Evolutionary conservation across 164 flowering plant species (phyloP).

Genomic region (Annona cherimola): DNA sequence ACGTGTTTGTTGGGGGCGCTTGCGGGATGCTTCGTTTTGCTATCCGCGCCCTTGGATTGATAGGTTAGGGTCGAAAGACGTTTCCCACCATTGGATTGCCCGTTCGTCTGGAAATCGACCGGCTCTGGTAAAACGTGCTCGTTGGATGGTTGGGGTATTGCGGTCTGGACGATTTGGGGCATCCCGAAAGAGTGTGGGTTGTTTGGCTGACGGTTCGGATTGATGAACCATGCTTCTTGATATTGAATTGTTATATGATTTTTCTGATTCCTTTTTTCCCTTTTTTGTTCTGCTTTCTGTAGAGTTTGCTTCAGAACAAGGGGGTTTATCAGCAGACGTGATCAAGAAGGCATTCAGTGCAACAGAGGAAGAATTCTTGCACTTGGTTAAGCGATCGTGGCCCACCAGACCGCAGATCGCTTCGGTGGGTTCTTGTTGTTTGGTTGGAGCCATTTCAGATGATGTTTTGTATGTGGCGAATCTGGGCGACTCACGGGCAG

Average conservation of each 20-base stretch:
- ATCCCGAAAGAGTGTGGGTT: too few species aligned
- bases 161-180: not conserved
- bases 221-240: not conserved
- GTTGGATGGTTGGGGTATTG: not conserved
- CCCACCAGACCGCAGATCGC: conserved; percentile 37
- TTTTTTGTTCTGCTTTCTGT: not conserved
- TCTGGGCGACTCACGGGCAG: conserved; percentile 46
- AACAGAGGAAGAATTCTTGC: conserved; percentile 39
- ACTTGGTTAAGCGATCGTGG: conserved; percentile 35
- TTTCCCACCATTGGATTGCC: not conserved
- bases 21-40: not conserved
- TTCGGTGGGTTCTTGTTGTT: conserved; percentile 45
- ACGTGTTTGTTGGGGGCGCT: not conserved
- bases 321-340: conserved; percentile 39
- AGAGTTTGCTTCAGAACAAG: conserved; percentile 38
- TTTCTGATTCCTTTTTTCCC: not conserved
- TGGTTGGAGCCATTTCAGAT: conserved; percentile 38
- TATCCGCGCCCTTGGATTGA: not conserved
- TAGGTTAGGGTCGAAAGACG: too few species aligned
- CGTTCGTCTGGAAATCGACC: not conserved
- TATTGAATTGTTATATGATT: not conserved
- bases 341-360: conserved; percentile 39
- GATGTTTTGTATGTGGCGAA: conserved; percentile 44
- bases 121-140: not conserved
- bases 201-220: not conserved